Evolutionary conservation across 495 filamentous ascomycete genomes (phyloP).

Genomic region (Hypoxylon fuscum): DNA sequence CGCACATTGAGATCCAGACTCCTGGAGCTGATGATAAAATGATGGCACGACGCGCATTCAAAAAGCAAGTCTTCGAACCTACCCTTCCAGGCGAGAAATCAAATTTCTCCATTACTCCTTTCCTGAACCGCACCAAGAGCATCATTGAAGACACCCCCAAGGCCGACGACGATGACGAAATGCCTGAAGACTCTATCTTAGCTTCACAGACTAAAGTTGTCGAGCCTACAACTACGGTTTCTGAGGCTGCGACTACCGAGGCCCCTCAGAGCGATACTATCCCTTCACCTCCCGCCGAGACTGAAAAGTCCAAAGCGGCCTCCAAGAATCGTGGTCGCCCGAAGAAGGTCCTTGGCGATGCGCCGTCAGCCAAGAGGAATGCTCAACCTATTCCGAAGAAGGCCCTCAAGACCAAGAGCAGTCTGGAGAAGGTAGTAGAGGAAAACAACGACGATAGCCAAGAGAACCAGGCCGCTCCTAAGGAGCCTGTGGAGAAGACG

Average conservation of each 20-base stretch:
- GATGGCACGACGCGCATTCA: conserved; percentile 49
- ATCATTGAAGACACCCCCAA: conserved; percentile 45
- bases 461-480: conserved; percentile 32
- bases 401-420: conserved; percentile 42
- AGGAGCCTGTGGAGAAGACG: conserved; percentile 39
- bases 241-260: conserved; percentile 9
- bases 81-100: conserved; percentile 82
- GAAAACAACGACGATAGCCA: conserved; percentile 26
- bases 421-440: conserved; percentile 33
- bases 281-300: conserved; percentile 12
- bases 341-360: conserved; percentile 50
- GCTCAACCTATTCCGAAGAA: conserved; percentile 45
- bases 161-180: conserved; percentile 35
- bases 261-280: conserved; percentile 3
- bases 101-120: conserved; percentile 90
- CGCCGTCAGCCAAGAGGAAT: conserved; percentile 54
- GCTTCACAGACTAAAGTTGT: conserved; percentile 14
- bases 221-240: conserved; percentile 16
- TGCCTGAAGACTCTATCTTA: conserved; percentile 38
- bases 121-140: conserved; percentile 79
- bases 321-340: conserved; percentile 53
- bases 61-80: conserved; percentile 62
- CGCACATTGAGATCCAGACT: conserved; percentile 46
- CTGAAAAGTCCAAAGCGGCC: conserved; percentile 31
- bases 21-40: conserved; percentile 44